Percentiles rank a stretch among this genome's conserved stretches.
These are phyloP conservation scores for Hansfordia pulvinata DNA, from an alignment of 2,329 filamentous ascomycete species.

Conservation along the genomic window DNA sequence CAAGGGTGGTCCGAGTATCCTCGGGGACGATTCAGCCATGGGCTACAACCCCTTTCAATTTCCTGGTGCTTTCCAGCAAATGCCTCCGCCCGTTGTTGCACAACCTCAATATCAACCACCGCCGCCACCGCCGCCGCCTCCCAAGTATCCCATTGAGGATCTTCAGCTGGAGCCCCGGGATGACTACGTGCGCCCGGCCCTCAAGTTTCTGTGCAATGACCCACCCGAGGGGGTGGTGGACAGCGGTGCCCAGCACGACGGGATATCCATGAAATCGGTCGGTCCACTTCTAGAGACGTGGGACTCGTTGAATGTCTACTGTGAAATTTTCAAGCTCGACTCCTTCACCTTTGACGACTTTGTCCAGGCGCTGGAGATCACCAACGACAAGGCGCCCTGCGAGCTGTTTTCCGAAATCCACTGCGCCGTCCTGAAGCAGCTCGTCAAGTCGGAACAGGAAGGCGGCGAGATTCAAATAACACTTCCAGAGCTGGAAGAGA, in stretches of 20 bases:
- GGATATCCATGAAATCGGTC: constrained; percentile 73
- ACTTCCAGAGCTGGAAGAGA: constrained; percentile 60
- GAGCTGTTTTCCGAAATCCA: constrained; percentile 84
- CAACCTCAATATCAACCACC: constrained; percentile 35
- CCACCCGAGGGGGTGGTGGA: constrained; percentile 36
- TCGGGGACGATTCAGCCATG: constrained; percentile 18
- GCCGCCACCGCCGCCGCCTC: constrained; percentile 56
- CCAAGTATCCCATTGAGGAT: constrained; percentile 95
- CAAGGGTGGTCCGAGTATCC: constrained; percentile 23
- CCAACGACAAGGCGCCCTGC: constrained; percentile 60
- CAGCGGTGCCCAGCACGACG: constrained; percentile 32
- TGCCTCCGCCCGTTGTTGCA: constrained; percentile 24
- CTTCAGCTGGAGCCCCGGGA: constrained; percentile 63
- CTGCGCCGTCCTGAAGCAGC: constrained; percentile 76
- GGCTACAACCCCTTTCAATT: constrained; percentile 34
- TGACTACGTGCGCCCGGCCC: constrained; percentile 51
- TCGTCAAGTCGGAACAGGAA: constrained; percentile 63
- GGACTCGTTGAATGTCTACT: constrained; percentile 98
- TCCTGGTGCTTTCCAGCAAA: constrained; percentile 27
- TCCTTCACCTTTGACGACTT: constrained; percentile 98
- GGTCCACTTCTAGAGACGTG: constrained; percentile 79
- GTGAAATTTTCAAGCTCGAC: constrained; percentile 83
- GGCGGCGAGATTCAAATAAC: constrained; percentile 69
- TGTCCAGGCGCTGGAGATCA: constrained; percentile 70
- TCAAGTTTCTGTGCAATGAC: constrained; percentile 66